A percentile compares a stretch with the other conserved stretches of the same genome.
Evolutionary conservation across 2,329 filamentous ascomycete species (phyloP).

Genomic region (Diaporthe aspalathi): DNA sequence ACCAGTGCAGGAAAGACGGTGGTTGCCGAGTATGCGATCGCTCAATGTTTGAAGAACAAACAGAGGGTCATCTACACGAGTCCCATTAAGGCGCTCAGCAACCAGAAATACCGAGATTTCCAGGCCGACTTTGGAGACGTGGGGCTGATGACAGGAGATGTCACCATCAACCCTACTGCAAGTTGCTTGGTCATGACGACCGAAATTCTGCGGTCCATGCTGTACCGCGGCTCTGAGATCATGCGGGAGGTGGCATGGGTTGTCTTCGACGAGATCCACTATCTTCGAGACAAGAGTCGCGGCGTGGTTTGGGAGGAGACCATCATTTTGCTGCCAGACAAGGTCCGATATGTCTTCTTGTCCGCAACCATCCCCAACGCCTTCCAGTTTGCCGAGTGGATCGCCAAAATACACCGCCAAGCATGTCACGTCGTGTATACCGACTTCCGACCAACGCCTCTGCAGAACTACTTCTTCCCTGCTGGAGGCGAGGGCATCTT

Average conservation of each 20-base stretch:
- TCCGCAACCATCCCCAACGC: conserved; percentile 99
- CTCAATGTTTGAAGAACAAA: conserved; percentile 96
- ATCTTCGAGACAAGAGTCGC: conserved; percentile 92
- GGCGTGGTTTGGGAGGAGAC: conserved; percentile 99
- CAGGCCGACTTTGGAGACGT: conserved; percentile 95
- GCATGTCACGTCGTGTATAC: conserved; percentile 99
- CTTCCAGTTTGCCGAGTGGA: conserved; percentile 99
- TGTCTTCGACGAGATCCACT: conserved; percentile 98
- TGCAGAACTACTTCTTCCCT: conserved; percentile 98
- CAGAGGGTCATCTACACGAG: conserved; percentile 99
- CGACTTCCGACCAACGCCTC: conserved; percentile 94
- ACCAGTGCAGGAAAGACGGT: conserved; percentile 99
- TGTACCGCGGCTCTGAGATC: conserved; percentile 97
- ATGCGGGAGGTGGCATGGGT: conserved; percentile 99
- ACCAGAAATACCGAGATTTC: conserved; percentile 99
- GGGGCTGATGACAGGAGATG: conserved; percentile 98
- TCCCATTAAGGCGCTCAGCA: conserved; percentile 98
- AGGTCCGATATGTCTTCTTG: conserved; percentile 98
- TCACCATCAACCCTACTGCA: conserved; percentile 98
- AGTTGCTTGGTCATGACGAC: conserved; percentile 99
- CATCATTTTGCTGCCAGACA: conserved; percentile 96
- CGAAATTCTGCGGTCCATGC: conserved; percentile 97
- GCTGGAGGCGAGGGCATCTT: conserved; percentile 92
- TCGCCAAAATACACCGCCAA: conserved; percentile 96
- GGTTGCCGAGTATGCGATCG: conserved; percentile 97